Evolutionary conservation across 805 yeast genomes (phyloP).

Genomic region (Ogataea corticis): DNA sequence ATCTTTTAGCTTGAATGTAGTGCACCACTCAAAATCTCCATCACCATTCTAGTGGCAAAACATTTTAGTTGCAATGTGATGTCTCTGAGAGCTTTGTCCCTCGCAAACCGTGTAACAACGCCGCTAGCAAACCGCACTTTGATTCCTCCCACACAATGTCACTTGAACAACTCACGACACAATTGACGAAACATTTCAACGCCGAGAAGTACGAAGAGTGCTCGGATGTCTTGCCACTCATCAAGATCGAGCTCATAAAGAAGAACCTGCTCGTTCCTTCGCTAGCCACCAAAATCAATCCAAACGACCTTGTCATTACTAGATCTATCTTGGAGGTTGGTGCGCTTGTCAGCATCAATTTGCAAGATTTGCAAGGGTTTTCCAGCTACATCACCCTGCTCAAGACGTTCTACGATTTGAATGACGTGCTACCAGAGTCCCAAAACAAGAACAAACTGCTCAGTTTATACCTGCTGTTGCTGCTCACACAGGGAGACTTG

Average conservation of each 20-base stretch:
- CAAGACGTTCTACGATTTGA: slow-evolving; percentile 69
- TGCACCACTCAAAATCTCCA: neutral
- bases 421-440: slow-evolving; percentile 35
- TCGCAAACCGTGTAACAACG: too few species aligned
- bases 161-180: slow-evolving; percentile 66
- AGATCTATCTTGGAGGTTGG: slow-evolving; percentile 87
- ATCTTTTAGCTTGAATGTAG: too few species aligned
- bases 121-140: neutral
- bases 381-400: slow-evolving; percentile 73
- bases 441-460: slow-evolving; percentile 70
- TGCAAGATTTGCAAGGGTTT: slow-evolving; percentile 61
- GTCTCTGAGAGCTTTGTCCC: too few species aligned
- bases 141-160: slow-evolving; percentile 41
- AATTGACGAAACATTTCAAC: slow-evolving; percentile 65
- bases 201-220: slow-evolving; percentile 62
- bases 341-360: slow-evolving; percentile 73
- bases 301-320: slow-evolving; percentile 73
- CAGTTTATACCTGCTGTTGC: slow-evolving; percentile 71
- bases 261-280: slow-evolving; percentile 74
- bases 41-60: neutral
- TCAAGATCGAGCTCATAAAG: slow-evolving; percentile 78
- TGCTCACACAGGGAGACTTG: slow-evolving; percentile 80
- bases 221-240: slow-evolving; percentile 59
- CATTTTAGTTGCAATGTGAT: neutral
- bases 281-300: slow-evolving; percentile 39